A percentile compares a stretch with the other conserved stretches of the same genome.
phyloP scores from a whole-genome alignment of 768 basidiomycete species.

The Xerocomus potaroensis region DNA sequence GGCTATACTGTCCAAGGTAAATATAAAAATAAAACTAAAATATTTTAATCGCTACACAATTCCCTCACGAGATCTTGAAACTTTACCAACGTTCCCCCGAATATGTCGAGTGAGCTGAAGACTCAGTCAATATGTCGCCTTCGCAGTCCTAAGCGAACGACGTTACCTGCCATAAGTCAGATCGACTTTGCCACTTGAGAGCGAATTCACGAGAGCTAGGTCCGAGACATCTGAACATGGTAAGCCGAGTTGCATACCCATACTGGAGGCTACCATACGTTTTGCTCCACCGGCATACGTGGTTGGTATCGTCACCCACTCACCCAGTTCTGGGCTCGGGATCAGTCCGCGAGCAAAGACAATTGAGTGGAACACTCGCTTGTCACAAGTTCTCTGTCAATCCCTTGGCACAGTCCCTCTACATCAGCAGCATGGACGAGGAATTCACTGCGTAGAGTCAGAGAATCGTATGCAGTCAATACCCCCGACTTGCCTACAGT shows the following conservation, averaged over 20 bases:
- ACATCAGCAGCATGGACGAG: conserved; percentile 98
- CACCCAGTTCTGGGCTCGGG: conserved; percentile 61
- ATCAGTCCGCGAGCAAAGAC: conserved; percentile 9
- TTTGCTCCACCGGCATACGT: conserved; percentile 98
- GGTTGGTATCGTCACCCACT: conserved; percentile 88
- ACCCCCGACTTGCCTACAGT: conserved; percentile 63
- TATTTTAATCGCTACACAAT: conserved; percentile 4
- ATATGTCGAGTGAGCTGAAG: conserved; percentile 60
- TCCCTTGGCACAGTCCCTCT: conserved; percentile 94
- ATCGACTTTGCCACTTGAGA: conserved; percentile 75
- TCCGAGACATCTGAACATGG: conserved; percentile 64
- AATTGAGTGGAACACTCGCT: conserved; percentile 43
- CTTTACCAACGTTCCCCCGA: conserved; percentile 60
- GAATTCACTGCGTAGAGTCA: conserved; percentile 66
- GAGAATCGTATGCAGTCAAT: background rate
- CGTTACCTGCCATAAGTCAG: conserved; percentile 37
- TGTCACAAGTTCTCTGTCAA: conserved; percentile 82
- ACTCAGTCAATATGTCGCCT: background rate
- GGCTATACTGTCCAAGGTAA: conserved; percentile 5
- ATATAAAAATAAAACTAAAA: too few relatives aligned
- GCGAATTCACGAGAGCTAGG: conserved; percentile 69
- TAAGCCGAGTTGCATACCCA: conserved; percentile 1
- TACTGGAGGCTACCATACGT: conserved; percentile 41
- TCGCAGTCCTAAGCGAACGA: background rate
- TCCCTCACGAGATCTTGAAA: conserved; percentile 50